Evolutionary conservation across 768 basidiomycete species (phyloP), one percentile per base, ranked within the genome.

Genomic region (Phanerodontia chrysosporium): DNA sequence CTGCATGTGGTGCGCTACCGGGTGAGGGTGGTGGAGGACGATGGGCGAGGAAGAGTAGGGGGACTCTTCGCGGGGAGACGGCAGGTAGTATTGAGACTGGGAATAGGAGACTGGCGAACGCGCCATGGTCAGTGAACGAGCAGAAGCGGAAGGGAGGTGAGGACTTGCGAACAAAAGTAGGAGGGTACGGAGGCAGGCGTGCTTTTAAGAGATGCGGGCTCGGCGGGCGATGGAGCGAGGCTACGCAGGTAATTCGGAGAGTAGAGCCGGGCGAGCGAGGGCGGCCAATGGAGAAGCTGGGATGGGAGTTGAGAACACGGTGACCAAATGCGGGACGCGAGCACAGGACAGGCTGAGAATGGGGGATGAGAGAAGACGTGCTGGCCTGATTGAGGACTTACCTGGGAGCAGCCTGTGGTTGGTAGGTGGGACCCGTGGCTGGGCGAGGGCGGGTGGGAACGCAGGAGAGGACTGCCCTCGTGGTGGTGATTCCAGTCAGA

Each of bases 1-100:
- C 62, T 60, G 60, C 60, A 59, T 63, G 58, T 64, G 60, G 58
- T 45, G 25, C 29, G 58, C 52, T 27, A 62, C 57, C 51, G 65
- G 61, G 49, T 58, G 58, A 39, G 56, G 54, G 62, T 66, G 55
- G 64, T 63, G 59, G 28, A 55, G 58, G 18, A 58, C 52, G 62
- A 66, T 65, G 53, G 61, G 61, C 32, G 58, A 58, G 52, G 62
- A 58, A 30, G 63, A 64, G 64, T 62, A 67, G 21, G 62, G 54
- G 28, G 64, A 61, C 56, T 49, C 57, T 28, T 63, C 58, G n/a
- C 58, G 58, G 30, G 58, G 62, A 14, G 53, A 56, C 27, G 62
- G 58, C 24, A 63, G 53, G 58, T 63, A 63, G 58, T 63, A 63
- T 49, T 63, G 62, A 2, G 62, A 53, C 22, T 59, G 58, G 9